Evolutionary conservation across 2,329 filamentous ascomycete species (phyloP), one percentile per base, ranked within the genome.

Genomic region (Trichoderma atroviride): DNA sequence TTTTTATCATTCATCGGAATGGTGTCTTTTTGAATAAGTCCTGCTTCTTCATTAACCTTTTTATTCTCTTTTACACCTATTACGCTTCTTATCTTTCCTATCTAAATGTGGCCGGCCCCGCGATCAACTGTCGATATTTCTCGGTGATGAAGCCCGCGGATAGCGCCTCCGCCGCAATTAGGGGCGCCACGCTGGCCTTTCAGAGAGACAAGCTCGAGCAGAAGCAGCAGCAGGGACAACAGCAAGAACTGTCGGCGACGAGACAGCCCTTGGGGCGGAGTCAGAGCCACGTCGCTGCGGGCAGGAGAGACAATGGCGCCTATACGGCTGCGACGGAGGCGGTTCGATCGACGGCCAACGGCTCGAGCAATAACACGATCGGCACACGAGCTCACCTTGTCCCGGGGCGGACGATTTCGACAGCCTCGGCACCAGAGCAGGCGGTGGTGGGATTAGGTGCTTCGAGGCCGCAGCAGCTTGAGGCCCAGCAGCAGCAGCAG

Each of bases 181-280:
- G 80, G 69, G 87, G 87, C 64, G 87, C 87, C 11, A 84, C 83
- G 13, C 81, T 88, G 31, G 87, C 87, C 24, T 89, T 88, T 71
- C 80, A 82, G 59, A 78, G 75, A 37, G 74, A 75, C 62, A 73
- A 55, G 66, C 52, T 62, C 22, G 58, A 69, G 37, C 66, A 69
- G 52, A 37, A 50, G 35, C 50, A 43, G 37, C 14, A 43, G 14
- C 40, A 43, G 40, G 16, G 14, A 4, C 19, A 14, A 5, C 11
- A n/a, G 9, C 40, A 43, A 10, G 40, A 43, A 5, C 40, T 9
- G 33, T 35, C 33, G 7, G 7, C n/a, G 62, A 10, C 27, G 11
- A 37, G 22, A 22, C 55, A 37, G n/a, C 31, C 19, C 19, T 22
- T 35, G 4, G 50, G 14, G 16, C 16, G 40, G n/a, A n/a, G 9